These are phyloP conservation scores for Euphorbia peplus DNA, from an alignment of 345 rosid genomes.

Conservation along the genomic window DNA sequence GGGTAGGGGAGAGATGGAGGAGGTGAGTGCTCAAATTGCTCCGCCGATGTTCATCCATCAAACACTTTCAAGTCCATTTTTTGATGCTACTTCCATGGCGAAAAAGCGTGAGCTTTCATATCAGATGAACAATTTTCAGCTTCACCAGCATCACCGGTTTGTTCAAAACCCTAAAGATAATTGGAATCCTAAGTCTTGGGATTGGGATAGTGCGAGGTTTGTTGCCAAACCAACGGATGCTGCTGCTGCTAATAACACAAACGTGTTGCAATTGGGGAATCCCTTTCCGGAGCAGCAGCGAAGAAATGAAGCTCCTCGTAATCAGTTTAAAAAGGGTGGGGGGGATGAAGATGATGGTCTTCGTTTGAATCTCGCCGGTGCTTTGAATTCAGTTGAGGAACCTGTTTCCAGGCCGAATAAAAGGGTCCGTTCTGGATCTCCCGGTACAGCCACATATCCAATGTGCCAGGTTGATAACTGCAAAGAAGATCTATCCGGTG, in stretches of 20 bases:
- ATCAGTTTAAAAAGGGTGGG: slow-evolving; percentile 16
- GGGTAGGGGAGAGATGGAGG: slow-evolving; percentile 52
- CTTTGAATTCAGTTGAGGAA: slow-evolving; percentile 45
- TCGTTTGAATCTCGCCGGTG: slow-evolving; percentile 69
- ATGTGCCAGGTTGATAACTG: slow-evolving; percentile 90
- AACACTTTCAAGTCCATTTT: slow-evolving; percentile 39
- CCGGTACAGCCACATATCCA: slow-evolving; percentile 57
- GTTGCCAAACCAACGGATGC: slow-evolving; percentile 57
- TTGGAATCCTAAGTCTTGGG: slow-evolving; percentile 77
- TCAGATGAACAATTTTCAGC: slow-evolving; percentile 27
- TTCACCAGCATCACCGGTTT: slow-evolving; percentile 32
- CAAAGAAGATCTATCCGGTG: slow-evolving; percentile 67
- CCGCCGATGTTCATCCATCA: slow-evolving; percentile 58
- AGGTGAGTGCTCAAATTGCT: slow-evolving; percentile 69
- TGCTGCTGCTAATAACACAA: slow-evolving; percentile 31
- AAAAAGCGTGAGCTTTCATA: slow-evolving; percentile 61
- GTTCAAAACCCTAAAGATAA: slow-evolving; percentile 35
- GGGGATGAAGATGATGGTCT: slow-evolving; percentile 44
- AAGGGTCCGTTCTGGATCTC: slow-evolving; percentile 74
- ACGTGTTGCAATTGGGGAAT: slow-evolving; percentile 32
- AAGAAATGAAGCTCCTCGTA: slow-evolving; percentile 20
- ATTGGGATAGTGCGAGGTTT: slow-evolving; percentile 73
- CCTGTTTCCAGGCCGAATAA: slow-evolving; percentile 57
- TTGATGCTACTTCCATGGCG: slow-evolving; percentile 45
- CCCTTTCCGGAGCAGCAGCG: slow-evolving; percentile 21